Evolutionary conservation across 192 early-diverging fungal species (phyloP).

Genomic region (Umbelopsis ramanniana): DNA sequence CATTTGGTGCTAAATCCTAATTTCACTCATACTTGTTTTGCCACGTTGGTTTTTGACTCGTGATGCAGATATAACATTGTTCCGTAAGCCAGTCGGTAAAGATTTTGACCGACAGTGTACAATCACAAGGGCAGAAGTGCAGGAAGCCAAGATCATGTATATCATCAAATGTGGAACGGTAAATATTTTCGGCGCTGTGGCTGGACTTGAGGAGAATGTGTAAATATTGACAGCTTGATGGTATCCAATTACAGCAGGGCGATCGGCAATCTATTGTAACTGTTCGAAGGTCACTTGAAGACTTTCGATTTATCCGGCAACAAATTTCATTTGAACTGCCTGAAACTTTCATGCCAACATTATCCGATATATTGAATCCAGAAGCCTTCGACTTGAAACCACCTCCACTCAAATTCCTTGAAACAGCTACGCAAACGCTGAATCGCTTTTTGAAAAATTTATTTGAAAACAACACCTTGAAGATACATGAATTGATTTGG

Average conservation of each 20-base stretch:
- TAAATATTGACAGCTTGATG: background rate
- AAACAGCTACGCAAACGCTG: constrained; percentile 33
- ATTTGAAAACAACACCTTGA: constrained; percentile 44
- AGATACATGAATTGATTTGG: constrained; percentile 48
- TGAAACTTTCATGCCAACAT: constrained; percentile 49
- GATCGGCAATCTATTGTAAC: constrained; percentile 39
- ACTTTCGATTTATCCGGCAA: constrained; percentile 48
- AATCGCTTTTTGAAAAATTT: constrained; percentile 49
- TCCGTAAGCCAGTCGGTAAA: constrained; percentile 5
- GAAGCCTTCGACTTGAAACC: constrained; percentile 41
- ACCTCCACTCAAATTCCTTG: constrained; percentile 40
- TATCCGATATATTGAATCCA: constrained; percentile 44
- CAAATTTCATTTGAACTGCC: constrained; percentile 46
- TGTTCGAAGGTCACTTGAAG: constrained; percentile 48
- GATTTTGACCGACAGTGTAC: constrained; percentile 20
- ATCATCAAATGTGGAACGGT: constrained; percentile 50
- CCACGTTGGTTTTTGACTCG: background rate
- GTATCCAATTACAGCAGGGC: constrained; percentile 16
- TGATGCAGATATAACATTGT: background rate
- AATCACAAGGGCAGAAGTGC: constrained; percentile 35
- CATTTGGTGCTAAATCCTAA: background rate
- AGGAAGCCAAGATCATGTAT: constrained; percentile 31
- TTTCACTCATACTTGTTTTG: background rate
- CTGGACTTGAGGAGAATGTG: background rate
- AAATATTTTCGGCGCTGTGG: constrained; percentile 6